These are phyloP conservation scores for Colletotrichum lindemuthianum DNA, from an alignment of 2,329 filamentous ascomycete genomes.

Conservation along the genomic window DNA sequence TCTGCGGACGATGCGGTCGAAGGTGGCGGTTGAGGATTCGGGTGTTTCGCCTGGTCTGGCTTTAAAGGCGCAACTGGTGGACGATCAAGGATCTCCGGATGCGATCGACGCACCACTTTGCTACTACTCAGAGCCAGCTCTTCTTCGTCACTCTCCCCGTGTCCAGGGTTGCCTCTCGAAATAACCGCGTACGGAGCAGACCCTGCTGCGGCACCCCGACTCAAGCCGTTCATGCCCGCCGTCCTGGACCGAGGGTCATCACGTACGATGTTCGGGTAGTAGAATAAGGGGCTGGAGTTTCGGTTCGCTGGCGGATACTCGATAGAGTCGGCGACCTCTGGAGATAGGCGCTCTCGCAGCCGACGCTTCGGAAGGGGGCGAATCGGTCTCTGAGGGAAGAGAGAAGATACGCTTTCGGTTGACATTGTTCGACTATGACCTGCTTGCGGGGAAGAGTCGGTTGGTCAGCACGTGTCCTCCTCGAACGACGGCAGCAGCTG, in stretches of 20 bases:
- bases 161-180: constrained; percentile 52
- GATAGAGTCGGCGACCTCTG: constrained; percentile 84
- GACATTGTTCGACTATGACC: constrained; percentile 66
- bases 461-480: constrained; percentile 21
- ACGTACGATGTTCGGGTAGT: constrained; percentile 60
- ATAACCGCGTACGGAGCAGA: constrained; percentile 37
- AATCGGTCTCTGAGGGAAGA: constrained; percentile 91
- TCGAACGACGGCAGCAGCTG: constrained; percentile 6
- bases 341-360: constrained; percentile 86
- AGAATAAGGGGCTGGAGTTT: constrained; percentile 78
- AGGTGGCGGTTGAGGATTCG: constrained; percentile 65
- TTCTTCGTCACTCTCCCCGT: constrained; percentile 71
- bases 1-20: constrained; percentile 80
- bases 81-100: constrained; percentile 57
- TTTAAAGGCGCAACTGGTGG: constrained; percentile 55
- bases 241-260: constrained; percentile 42
- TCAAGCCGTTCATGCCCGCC: constrained; percentile 31
- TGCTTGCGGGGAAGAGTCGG: constrained; percentile 41
- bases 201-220: background rate
- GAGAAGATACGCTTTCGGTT: constrained; percentile 79
- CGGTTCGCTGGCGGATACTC: constrained; percentile 82
- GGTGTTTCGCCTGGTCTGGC: constrained; percentile 55
- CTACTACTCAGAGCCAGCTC: constrained; percentile 51
- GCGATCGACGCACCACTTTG: constrained; percentile 56
- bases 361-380: constrained; percentile 90